Evolutionary conservation across 2,329 filamentous ascomycete genomes (phyloP), one percentile per base, ranked within the genome.

Genomic region (Raffaelea arxii): DNA sequence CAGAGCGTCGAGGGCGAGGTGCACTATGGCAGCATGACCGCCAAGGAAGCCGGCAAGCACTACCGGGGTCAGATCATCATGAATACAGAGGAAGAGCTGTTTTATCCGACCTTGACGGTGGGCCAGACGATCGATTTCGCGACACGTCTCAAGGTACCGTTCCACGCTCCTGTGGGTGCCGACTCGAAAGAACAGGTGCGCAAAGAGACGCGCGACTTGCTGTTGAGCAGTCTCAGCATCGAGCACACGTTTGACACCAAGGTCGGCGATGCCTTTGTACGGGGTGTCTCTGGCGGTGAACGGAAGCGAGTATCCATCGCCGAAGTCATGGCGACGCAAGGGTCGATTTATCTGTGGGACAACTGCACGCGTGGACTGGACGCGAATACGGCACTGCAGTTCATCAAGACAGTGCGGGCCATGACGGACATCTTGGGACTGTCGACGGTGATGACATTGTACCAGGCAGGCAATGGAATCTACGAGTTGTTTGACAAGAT

Each of bases 241-340:
- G 72, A 77, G 39, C 82, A 86, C 55, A 83, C 80, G 0, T 61
- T 80, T 44, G 68, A 76, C 38, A 86, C 82, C 0, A 78, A 78
- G 52, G 78, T 87, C 24, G 83, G 83, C 1, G 78, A 85, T 51
- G 80, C 82, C 49, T 74, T 78, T 32, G 70, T 85, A 9, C 73
- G 81, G 16, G 66, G 66, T 11, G 72, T 83, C 2, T 77, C 72
- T 18, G 80, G 80, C 7, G 80, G 80, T 27, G 80, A 84, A 57
- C 70, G 78, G 49, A 87, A 90, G 64, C 79, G 86, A 59, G 84
- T 90, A 4, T 82, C 77, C 43, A 86, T 89, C 53, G 82, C 80
- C 4, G 84, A 89, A 61, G 80, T 80, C 6, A 77, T 84, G 49
- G 72, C 74, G 6, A 68, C 69, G 0, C 62, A 70, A 12, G 75